These are phyloP conservation scores for Neonectria hederae DNA, from an alignment of 2,329 filamentous ascomycete species.

Conservation along the genomic window DNA sequence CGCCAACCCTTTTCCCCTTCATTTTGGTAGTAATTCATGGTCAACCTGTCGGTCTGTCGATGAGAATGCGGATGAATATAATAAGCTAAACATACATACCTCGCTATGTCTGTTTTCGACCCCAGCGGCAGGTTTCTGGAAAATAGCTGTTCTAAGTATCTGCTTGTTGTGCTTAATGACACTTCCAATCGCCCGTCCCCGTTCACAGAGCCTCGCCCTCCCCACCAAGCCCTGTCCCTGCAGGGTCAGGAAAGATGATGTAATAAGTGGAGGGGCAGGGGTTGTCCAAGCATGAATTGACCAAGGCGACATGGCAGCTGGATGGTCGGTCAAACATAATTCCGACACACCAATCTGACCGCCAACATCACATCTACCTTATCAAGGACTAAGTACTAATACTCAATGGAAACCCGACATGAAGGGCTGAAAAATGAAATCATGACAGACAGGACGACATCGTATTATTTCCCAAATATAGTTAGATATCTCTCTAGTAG, in stretches of 20 bases:
- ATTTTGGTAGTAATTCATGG: background rate
- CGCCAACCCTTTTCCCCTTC: constrained; percentile 12
- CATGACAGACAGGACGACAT: constrained; percentile 3
- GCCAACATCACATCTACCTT: too few species aligned
- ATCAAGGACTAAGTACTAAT: background rate
- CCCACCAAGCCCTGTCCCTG: constrained; percentile 17
- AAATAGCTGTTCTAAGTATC: background rate
- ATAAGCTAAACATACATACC: background rate
- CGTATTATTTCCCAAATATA: constrained; percentile 8
- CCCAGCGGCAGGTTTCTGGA: background rate
- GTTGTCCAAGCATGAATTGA: background rate
- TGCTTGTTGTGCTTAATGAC: background rate
- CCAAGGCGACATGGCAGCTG: background rate
- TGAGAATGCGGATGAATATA: background rate
- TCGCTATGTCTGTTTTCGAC: background rate
- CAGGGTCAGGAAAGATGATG: constrained; percentile 14
- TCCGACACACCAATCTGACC: background rate
- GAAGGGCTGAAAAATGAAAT: background rate
- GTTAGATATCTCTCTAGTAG: constrained; percentile 37
- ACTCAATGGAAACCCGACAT: background rate
- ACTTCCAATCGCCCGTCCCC: background rate
- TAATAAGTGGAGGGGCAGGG: constrained; percentile 19
- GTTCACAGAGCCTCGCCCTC: background rate
- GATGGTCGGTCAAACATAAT: background rate
- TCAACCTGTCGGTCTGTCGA: background rate